Base-by-base conservation (phyloP, 106 monocot species). In the Chionographis japonica region DNA sequence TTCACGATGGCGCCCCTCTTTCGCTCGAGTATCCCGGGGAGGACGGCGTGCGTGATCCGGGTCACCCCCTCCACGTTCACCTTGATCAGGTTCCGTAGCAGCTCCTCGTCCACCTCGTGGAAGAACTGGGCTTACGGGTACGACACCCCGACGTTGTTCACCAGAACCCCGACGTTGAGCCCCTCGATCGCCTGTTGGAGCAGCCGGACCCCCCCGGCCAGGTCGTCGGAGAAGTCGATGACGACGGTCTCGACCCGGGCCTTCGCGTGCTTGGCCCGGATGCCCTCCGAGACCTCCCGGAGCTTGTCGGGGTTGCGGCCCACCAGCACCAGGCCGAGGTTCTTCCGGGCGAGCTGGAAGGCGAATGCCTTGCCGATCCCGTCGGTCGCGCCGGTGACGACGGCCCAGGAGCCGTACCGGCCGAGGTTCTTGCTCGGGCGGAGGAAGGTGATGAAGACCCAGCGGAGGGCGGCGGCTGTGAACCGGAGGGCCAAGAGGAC, bases 81-180 rank as follows among this genome's bases (percentile, higher is more conserved):
- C 77, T 74, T 82, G 41, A 82, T 64, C 50, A 82, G 39, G 18
- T 36, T 77, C 74, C 15, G 65, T 77, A 64, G 17, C 50, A 77
- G 56, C 68, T 77, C 77, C 63, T 74, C 76, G 10, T 74, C 77
- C 59, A 82, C 73, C 68, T 82, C 82, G 17, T 82, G 77, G 68
- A 82, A 82, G 73, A 57, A 82, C 73, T 50, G 61, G 8, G 77
- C 77, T 13, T 82, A 77, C 0, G 77, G 82, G 37, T 73, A 73
- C 57, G 82, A 77, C 3, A 73, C 71, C 58, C 82, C 82, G 13
- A 73, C 82, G 68, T 74, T 82, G 65, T 82, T 82, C 42, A 82
- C 82, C 41, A 82, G 69, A 39, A 82, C 42, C 8, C 82, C 82
- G 2, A 82, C 82, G 58, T 82, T 77, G 37, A 82, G 4, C 62